Base-by-base conservation (phyloP, 129 eudicot genomes). In the Logfia minima region DNA sequence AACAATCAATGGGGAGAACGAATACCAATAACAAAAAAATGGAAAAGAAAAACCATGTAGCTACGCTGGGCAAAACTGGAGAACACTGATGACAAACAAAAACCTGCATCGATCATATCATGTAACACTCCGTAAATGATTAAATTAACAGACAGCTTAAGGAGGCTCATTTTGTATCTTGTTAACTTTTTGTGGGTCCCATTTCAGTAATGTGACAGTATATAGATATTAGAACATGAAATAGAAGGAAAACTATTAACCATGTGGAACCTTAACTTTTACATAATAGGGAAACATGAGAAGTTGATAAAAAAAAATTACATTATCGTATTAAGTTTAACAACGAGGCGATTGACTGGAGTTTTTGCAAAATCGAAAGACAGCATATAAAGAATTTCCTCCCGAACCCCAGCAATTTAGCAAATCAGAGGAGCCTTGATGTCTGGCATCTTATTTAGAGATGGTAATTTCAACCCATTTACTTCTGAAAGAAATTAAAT, bases 31-130 rank as follows among this genome's bases (percentile, higher is more conserved):
- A 51, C 65, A 45, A 75, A 60, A 74, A 68, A 45, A 5, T 45
- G 72, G 52, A 75, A 81, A 29, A 43, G 16, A 19, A 80, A 80
- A 74, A 39, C 68, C 66, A 32, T 66, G 70, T 69, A 31, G 71
- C 84, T 81, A 80, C 84, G 56, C 61, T 60, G n/a, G 76, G 84
- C 56, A 75, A 81, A 81, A 81, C 76, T 68, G 80, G 83, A 71
- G 66, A 16, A 4, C 13, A 24, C 14, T 79, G 82, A 45, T 52
- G 71, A 23, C 66, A 81, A 81, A 43, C 76, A 68, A 75, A 75
- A 53, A 75, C 80, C 84, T 81, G 72, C 75, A 81, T 68, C 43
- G 4, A 75, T 14, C 76, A 75, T 66, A 55, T 8, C 61, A 19
- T 72, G 34, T 3, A 63, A 37, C 29, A 26, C 29, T 26, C 29